Percentiles rank a stretch among this genome's conserved stretches.
These are phyloP conservation scores for Pleurotus giganteus DNA, from an alignment of 768 basidiomycete species.

Conservation along the genomic window DNA sequence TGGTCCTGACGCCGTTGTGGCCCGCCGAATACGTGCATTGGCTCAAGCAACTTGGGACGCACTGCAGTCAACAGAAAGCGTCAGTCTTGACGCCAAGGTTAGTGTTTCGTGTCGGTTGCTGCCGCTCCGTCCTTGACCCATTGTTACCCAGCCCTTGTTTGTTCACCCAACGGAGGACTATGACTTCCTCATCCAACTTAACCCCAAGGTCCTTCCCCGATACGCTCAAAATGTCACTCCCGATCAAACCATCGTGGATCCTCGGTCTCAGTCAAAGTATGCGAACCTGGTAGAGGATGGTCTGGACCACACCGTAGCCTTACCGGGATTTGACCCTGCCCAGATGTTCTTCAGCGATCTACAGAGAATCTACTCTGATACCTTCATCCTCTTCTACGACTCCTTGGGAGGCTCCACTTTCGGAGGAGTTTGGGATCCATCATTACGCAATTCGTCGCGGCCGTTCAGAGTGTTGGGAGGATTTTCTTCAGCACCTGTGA, in stretches of 20 bases:
- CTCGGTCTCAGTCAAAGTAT: conserved; percentile 40
- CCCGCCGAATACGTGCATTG: conserved; percentile 66
- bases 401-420: conserved; percentile 74
- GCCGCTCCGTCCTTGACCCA: background rate
- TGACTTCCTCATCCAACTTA: conserved; percentile 77
- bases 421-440: conserved; percentile 86
- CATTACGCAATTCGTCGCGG: conserved; percentile 49
- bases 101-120: background rate
- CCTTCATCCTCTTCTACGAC: conserved; percentile 84
- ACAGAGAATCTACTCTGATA: conserved; percentile 71
- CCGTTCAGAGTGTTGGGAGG: conserved; percentile 82
- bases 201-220: conserved; percentile 61
- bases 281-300: conserved; percentile 38
- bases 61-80: conserved; percentile 50
- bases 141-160: conserved; percentile 66
- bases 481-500: conserved; percentile 64
- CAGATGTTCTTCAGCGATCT: conserved; percentile 59
- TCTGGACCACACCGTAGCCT: conserved; percentile 20
- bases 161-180: conserved; percentile 82
- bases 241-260: conserved; percentile 26
- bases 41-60: conserved; percentile 73
- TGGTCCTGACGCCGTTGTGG: conserved; percentile 70
- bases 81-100: conserved; percentile 60
- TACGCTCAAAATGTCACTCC: conserved; percentile 70
- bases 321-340: conserved; percentile 81